Evolutionary conservation across 2,329 filamentous ascomycete genomes (phyloP).

Genomic region (Tolypocladium ophioglossoides): DNA sequence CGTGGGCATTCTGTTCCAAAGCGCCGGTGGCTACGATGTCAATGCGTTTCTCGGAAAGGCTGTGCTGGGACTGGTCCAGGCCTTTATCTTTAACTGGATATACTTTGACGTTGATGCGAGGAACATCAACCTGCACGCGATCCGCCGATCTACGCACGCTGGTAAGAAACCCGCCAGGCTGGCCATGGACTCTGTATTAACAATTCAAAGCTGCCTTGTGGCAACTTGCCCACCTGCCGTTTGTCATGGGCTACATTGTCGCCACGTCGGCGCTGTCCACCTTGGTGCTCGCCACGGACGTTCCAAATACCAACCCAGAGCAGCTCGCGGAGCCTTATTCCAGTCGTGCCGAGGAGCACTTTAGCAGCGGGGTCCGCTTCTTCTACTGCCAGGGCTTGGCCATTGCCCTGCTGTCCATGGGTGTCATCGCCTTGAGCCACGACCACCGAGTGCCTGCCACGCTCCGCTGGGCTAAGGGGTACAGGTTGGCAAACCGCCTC

Average conservation of each 20-base stretch:
- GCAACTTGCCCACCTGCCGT: conserved; percentile 46
- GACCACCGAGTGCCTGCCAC: conserved; percentile 40
- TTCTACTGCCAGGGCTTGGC: conserved; percentile 56
- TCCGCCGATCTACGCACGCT: conserved; percentile 37
- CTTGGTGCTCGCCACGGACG: conserved; percentile 49
- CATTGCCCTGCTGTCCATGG: conserved; percentile 42
- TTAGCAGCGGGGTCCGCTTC: conserved; percentile 44
- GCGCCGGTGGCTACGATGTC: conserved; percentile 28
- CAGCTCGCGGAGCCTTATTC: conserved; percentile 40
- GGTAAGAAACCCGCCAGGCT: conserved; percentile 17
- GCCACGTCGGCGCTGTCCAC: conserved; percentile 46
- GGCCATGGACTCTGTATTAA: conserved; percentile 1
- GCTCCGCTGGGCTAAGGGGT: conserved; percentile 36
- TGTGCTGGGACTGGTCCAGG: conserved; percentile 44
- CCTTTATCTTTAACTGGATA: conserved; percentile 51
- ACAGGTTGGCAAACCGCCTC: conserved; percentile 40
- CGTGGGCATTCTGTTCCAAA: conserved; percentile 50
- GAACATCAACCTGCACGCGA: conserved; percentile 49
- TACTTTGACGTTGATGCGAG: conserved; percentile 53
- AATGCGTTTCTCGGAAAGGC: conserved; percentile 54
- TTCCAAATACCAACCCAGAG: conserved; percentile 32
- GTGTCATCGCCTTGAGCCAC: conserved; percentile 42
- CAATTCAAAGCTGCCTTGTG: conserved; percentile 34
- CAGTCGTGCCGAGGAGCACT: conserved; percentile 34
- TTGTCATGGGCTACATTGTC: conserved; percentile 53